Conservation (phyloP, 2,329 filamentous ascomycete genomes). For the Colletotrichum sp. region DNA sequence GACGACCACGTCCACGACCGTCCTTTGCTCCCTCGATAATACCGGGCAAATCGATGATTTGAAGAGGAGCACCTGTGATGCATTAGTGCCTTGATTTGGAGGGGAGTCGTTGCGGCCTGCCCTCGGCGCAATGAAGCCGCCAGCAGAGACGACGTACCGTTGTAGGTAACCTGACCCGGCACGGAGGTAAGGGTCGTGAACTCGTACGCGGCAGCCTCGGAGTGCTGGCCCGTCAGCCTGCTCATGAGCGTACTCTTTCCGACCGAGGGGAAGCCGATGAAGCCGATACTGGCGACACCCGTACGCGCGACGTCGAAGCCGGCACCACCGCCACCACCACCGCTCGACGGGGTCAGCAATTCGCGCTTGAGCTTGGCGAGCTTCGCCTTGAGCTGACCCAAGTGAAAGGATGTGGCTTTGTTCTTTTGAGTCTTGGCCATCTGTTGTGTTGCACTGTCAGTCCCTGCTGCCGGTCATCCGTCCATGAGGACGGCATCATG, state of each 20-base stretch:
- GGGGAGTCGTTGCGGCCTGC: not conserved
- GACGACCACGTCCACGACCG: slow-evolving; percentile 93
- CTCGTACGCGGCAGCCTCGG: slow-evolving; percentile 95
- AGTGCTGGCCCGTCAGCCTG: slow-evolving; percentile 92
- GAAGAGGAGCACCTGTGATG: slow-evolving; percentile 78
- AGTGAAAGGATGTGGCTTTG: slow-evolving; percentile 91
- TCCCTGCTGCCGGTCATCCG: not conserved
- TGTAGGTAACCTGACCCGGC: slow-evolving; percentile 94
- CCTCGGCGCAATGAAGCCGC: not conserved
- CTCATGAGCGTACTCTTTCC: slow-evolving; percentile 99
- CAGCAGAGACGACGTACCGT: slow-evolving; percentile 56
- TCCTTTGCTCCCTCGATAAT: slow-evolving; percentile 99
- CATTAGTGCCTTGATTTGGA: not conserved
- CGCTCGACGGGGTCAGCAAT: slow-evolving; percentile 83
- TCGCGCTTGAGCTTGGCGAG: slow-evolving; percentile 97
- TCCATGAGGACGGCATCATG: not conserved
- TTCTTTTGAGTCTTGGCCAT: slow-evolving; percentile 99
- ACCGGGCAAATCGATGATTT: slow-evolving; percentile 97
- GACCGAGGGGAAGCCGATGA: slow-evolving; percentile 97
- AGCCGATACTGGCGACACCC: slow-evolving; percentile 94
- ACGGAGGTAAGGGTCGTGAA: slow-evolving; percentile 98
- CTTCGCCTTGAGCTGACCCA: slow-evolving; percentile 97
- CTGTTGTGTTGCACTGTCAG: slow-evolving; percentile 43
- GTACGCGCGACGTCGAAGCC: slow-evolving; percentile 98
- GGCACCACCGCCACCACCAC: slow-evolving; percentile 82